Conservation (phyloP, 495 filamentous ascomycete species). For the Penicillium verhagenii region DNA sequence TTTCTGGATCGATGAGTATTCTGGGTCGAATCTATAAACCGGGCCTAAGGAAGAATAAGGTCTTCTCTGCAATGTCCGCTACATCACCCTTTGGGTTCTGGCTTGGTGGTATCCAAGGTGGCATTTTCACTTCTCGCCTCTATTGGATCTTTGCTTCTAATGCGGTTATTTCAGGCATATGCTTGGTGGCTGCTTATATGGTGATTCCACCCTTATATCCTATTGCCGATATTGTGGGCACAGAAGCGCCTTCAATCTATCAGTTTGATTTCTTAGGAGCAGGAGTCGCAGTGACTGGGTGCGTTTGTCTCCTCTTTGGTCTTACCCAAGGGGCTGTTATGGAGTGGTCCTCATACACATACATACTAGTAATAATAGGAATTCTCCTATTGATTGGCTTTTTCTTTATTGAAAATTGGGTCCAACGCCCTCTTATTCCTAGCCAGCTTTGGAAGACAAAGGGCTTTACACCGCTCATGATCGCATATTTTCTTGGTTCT, state of each 20-base stretch:
- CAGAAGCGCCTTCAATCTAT: constrained; percentile 25
- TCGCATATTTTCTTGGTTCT: constrained; percentile 49
- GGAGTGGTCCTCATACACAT: constrained; percentile 31
- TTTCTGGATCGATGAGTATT: constrained; percentile 35
- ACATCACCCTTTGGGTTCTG: constrained; percentile 33
- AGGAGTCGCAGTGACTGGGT: constrained; percentile 19
- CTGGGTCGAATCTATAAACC: constrained; percentile 34
- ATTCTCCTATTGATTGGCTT: constrained; percentile 25
- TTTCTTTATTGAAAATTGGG: constrained; percentile 29
- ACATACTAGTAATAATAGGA: constrained; percentile 23
- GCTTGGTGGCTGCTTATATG: constrained; percentile 21
- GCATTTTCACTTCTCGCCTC: constrained; percentile 23
- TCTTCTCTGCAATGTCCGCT: constrained; percentile 35
- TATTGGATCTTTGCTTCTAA: constrained; percentile 34
- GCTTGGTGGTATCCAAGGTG: constrained; percentile 32
- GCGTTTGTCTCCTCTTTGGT: constrained; percentile 32
- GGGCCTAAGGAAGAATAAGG: constrained; percentile 33
- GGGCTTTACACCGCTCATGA: constrained; percentile 48
- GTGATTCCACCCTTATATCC: constrained; percentile 30
- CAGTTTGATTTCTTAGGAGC: constrained; percentile 35
- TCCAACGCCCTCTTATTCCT: constrained; percentile 29
- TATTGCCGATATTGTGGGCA: constrained; percentile 25
- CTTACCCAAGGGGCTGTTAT: constrained; percentile 33
- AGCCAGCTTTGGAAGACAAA: constrained; percentile 35
- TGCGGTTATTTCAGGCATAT: constrained; percentile 28